Base-by-base conservation (phyloP, 768 basidiomycete species). In the Mycena galericulata region DNA sequence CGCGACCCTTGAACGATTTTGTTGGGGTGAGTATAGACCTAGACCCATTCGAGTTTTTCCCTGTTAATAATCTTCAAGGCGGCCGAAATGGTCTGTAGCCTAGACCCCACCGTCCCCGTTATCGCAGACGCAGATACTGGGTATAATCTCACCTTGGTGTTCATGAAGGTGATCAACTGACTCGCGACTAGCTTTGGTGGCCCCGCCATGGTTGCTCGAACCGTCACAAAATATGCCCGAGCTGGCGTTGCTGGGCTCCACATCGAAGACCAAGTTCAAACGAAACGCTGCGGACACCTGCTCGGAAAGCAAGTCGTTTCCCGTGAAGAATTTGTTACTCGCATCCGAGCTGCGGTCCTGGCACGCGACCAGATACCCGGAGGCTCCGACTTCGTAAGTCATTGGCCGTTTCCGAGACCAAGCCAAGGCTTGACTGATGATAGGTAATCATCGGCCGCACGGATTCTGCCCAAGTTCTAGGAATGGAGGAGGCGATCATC, bases 281-380 rank as follows among this genome's bases (percentile, higher is more conserved):
- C 86, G 9, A 88, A 88, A 74, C 85, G 81, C 12, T 89, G 87
- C 73, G 87, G 93, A 1, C 93, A 94, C 75, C 80, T 94, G 47
- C 84, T 92, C 75, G 92, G 93, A 53, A 94, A 94, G 78, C 91
- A 93, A 75, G 91, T 94, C 46, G 92, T 94, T 38, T 92, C 91
- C 8, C 86, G 91, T 1, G 92, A 93, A 74, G 92, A 92, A 74
- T 91, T 91, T 69, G 56, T 92, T 30, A 90, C 88, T 12, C 89
- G 92, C 43, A 89, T 94, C 71, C 89, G 92, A 45, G 92, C 92
- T 15, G 92, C 92, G 4, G 91, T 93, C 50, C 85, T 89, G 49
- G 92, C 92, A 30, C 89, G 92, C 55, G 91, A 94, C 74, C 83
- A 89, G 11, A 89, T 93, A 61, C 92, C 92, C 26, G 91, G 91